These are phyloP conservation scores for Musa schizocarpa DNA, from an alignment of 176 grass and related monocot genomes.

Conservation along the genomic window DNA sequence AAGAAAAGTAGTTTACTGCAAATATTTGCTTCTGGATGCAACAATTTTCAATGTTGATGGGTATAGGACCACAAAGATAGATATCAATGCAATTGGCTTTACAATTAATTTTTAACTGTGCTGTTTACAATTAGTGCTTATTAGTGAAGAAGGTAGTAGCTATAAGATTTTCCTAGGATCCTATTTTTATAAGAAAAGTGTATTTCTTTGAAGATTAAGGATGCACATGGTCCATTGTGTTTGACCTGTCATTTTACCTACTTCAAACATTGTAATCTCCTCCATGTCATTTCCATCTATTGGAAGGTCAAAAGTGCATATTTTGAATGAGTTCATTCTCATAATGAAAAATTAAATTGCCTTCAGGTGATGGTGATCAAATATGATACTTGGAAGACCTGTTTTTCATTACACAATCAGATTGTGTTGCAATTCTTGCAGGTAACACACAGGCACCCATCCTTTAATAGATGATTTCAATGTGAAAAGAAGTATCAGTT, in stretches of 20 bases:
- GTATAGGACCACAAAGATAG: not conserved
- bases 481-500: conserved; percentile 26
- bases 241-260: not conserved
- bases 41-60: not conserved
- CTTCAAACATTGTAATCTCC: not conserved
- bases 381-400: conserved; percentile 80
- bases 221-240: not conserved
- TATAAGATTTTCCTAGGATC: not conserved
- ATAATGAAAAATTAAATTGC: not conserved
- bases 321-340: too few relatives aligned
- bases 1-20: too few relatives aligned
- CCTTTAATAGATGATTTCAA: conserved; percentile 71
- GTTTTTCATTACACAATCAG: conserved; percentile 88
- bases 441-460: conserved; percentile 70
- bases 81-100: not conserved
- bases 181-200: not conserved
- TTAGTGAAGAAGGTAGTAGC: not conserved
- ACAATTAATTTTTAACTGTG: not conserved
- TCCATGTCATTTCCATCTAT: not conserved
- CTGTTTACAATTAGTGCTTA: not conserved
- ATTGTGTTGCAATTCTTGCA: conserved; percentile 90
- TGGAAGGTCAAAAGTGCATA: too few relatives aligned
- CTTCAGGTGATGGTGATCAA: conserved; percentile 76
- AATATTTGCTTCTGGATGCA: too few relatives aligned
- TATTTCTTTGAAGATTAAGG: not conserved